Evolutionary conservation across 164 flowering plant species (phyloP).

Genomic region (Platanus orientalis): DNA sequence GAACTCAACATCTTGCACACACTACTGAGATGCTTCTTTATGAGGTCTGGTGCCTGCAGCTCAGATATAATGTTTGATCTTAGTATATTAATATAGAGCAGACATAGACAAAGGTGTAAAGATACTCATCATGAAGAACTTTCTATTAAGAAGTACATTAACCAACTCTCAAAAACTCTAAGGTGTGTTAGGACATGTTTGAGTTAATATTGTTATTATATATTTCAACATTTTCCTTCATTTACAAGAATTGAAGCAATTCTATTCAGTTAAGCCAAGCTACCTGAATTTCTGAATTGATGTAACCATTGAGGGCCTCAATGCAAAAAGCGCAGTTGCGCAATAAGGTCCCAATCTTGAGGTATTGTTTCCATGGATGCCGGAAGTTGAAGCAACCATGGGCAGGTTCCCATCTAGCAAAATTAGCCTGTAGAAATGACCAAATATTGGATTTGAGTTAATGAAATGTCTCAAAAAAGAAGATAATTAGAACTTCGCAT

Average conservation of each 20-base stretch:
- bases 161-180: no score
- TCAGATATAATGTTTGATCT: background rate
- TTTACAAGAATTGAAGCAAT: no score
- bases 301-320: slow-evolving; percentile 59
- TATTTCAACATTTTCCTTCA: no score
- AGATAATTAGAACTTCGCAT: background rate
- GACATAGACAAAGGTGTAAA: no score
- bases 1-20: slow-evolving; percentile 33
- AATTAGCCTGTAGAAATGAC: slow-evolving; percentile 48
- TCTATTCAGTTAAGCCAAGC: no score
- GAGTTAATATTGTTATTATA: no score
- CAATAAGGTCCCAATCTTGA: slow-evolving; percentile 48
- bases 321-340: slow-evolving; percentile 63
- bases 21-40: slow-evolving; percentile 37
- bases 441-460: background rate
- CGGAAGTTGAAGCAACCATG: slow-evolving; percentile 69
- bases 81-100: no score
- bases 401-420: slow-evolving; percentile 87
- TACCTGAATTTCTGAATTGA: slow-evolving; percentile 53
- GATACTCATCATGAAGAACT: no score
- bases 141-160: no score
- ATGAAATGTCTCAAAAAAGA: background rate
- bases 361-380: slow-evolving; percentile 86
- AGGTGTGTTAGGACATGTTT: no score
- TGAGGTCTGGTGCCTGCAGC: slow-evolving; percentile 34